Percentiles rank a stretch among this genome's conserved stretches.
These are phyloP conservation scores for Citrullus colocynthis DNA, from an alignment of 306 rosid species.

Conservation along the genomic window DNA sequence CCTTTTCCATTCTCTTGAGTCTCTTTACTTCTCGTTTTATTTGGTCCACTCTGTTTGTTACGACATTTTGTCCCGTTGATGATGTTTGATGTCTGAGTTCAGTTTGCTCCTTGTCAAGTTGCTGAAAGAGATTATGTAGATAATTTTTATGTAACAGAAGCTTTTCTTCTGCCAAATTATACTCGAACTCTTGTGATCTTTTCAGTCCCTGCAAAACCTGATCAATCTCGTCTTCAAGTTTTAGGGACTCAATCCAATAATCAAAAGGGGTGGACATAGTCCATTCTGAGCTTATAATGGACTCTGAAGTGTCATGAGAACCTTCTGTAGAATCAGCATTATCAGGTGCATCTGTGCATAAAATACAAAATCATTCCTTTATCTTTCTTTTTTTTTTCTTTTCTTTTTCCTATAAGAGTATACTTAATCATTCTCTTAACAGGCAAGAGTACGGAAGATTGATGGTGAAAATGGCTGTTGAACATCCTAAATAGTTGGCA, in stretches of 20 bases:
- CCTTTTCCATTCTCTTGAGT: slow-evolving; percentile 40
- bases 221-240: slow-evolving; percentile 41
- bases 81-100: slow-evolving; percentile 28
- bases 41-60: slow-evolving; percentile 50
- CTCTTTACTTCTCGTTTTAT: slow-evolving; percentile 33
- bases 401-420: not conserved
- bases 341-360: slow-evolving; percentile 23
- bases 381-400: too few species aligned
- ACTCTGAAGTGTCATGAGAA: slow-evolving; percentile 14
- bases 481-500: not conserved
- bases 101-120: slow-evolving; percentile 38
- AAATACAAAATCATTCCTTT: not conserved
- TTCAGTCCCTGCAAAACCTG: slow-evolving; percentile 37
- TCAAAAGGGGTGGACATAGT: slow-evolving; percentile 13
- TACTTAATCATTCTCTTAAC: not conserved
- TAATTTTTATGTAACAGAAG: slow-evolving; percentile 41
- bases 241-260: slow-evolving; percentile 18
- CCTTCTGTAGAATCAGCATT: slow-evolving; percentile 20
- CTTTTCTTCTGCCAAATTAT: slow-evolving; percentile 41
- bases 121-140: slow-evolving; percentile 41
- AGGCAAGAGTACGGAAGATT: not conserved
- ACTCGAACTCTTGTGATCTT: slow-evolving; percentile 59
- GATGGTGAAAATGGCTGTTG: not conserved
- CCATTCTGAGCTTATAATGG: slow-evolving; percentile 11
- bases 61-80: slow-evolving; percentile 24